Conservation (phyloP, 2,329 filamentous ascomycete species). For the Emergomyces africanus region DNA sequence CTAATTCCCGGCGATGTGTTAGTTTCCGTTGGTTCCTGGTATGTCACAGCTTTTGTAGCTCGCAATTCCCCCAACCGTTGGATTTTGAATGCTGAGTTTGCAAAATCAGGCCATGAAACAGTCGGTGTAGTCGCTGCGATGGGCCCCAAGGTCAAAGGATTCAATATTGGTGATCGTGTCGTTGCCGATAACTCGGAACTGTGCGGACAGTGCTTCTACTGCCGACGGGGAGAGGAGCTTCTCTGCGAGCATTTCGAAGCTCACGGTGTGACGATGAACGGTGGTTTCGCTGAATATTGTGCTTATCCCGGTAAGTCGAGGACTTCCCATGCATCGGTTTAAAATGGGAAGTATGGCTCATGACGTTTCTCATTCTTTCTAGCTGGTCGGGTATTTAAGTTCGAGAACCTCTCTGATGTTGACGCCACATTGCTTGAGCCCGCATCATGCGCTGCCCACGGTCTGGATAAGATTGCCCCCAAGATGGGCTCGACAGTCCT, state of each 20-base stretch:
- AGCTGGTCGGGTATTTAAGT: constrained; percentile 49
- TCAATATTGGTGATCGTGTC: constrained; percentile 51
- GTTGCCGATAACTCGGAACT: constrained; percentile 45
- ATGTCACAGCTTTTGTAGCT: constrained; percentile 9
- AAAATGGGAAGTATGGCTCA: background rate
- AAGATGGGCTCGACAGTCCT: constrained; percentile 51
- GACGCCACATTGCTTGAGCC: constrained; percentile 57
- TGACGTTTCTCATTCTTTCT: constrained; percentile 9
- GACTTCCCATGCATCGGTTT: background rate
- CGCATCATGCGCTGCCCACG: constrained; percentile 55
- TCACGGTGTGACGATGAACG: constrained; percentile 47
- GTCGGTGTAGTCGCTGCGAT: constrained; percentile 51
- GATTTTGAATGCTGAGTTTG: background rate
- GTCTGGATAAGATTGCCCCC: constrained; percentile 54
- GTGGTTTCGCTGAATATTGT: constrained; percentile 61
- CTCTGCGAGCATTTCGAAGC: constrained; percentile 58
- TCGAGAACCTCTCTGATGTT: constrained; percentile 51
- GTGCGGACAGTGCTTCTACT: constrained; percentile 62
- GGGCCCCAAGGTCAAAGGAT: constrained; percentile 46
- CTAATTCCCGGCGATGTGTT: constrained; percentile 6
- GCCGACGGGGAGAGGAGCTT: constrained; percentile 52
- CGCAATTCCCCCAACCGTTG: background rate
- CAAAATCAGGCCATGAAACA: constrained; percentile 47
- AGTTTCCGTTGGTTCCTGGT: constrained; percentile 53
- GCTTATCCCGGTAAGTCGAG: constrained; percentile 31